A percentile compares a stretch with the other conserved stretches of the same genome.
Conservation (phyloP, 352 stramenopile genomes). For the Pythium sukuiense region DNA sequence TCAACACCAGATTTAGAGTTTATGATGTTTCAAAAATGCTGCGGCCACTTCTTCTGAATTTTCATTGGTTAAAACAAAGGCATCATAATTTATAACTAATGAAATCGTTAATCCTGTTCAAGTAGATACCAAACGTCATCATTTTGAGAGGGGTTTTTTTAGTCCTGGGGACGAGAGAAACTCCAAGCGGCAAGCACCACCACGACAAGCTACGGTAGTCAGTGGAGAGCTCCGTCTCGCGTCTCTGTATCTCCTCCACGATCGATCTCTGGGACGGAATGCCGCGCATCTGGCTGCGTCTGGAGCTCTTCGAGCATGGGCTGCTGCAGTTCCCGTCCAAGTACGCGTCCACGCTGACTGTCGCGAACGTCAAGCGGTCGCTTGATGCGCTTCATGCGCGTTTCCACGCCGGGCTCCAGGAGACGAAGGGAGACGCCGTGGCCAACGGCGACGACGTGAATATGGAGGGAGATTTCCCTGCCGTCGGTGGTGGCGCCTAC, state of each 20-base stretch:
- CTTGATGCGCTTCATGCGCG: constrained; percentile 58
- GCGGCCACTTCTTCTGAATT: too few relatives aligned
- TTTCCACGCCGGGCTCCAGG: constrained; percentile 29
- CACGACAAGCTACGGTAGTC: too few relatives aligned
- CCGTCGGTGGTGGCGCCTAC: constrained; percentile 21
- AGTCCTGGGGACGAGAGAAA: not conserved
- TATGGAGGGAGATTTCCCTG: constrained; percentile 32
- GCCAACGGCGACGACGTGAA: constrained; percentile 37
- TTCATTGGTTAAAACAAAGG: not conserved
- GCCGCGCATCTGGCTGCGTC: constrained; percentile 74
- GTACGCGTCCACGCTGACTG: constrained; percentile 56
- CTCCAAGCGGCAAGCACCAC: constrained; percentile 5
- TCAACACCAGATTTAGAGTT: too few relatives aligned
- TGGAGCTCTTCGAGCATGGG: constrained; percentile 87
- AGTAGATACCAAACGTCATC: not conserved
- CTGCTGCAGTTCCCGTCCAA: constrained; percentile 75
- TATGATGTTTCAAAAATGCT: too few relatives aligned
- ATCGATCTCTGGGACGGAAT: constrained; percentile 24
- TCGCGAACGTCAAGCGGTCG: constrained; percentile 59
- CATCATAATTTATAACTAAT: not conserved
- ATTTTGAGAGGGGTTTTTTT: not conserved
- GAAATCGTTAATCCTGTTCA: not conserved
- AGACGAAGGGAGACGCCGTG: constrained; percentile 10
- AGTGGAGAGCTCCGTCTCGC: not conserved
- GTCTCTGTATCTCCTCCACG: not conserved